Evolutionary conservation across 148 eudicot genomes (phyloP).

Genomic region (Pharnaceum exiguum): DNA sequence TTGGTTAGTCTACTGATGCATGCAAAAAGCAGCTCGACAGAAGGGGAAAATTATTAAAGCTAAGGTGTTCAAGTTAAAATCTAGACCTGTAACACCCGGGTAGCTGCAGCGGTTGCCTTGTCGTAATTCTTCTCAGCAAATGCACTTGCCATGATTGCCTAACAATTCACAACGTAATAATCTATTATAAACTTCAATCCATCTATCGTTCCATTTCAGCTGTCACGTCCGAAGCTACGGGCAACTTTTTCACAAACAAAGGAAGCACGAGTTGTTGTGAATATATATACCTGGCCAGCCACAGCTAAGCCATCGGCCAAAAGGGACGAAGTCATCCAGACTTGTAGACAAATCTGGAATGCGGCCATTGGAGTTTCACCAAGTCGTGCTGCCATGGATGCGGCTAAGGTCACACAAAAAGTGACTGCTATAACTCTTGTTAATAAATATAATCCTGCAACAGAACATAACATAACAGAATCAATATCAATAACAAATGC

Average conservation of each 20-base stretch:
- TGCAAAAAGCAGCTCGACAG: not conserved
- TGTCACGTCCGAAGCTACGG: too few relatives aligned
- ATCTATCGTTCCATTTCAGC: not conserved
- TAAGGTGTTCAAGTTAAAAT: not conserved
- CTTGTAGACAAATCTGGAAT: slow-evolving; percentile 90
- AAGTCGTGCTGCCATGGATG: slow-evolving; percentile 87
- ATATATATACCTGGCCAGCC: slow-evolving; percentile 98
- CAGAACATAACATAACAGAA: not conserved
- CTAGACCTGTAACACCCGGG: slow-evolving; percentile 78
- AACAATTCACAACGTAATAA: not conserved
- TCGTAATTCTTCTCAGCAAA: slow-evolving; percentile 88
- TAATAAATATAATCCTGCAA: slow-evolving; percentile 59
- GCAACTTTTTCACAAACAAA: too few relatives aligned
- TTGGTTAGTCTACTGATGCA: too few relatives aligned
- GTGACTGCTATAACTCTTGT: slow-evolving; percentile 85
- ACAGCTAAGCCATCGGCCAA: slow-evolving; percentile 97
- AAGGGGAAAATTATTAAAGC: not conserved
- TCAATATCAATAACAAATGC: not conserved
- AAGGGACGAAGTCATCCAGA: slow-evolving; percentile 94
- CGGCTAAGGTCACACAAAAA: slow-evolving; percentile 83
- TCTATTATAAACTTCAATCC: not conserved
- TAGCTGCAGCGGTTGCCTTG: slow-evolving; percentile 71
- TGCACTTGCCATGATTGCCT: slow-evolving; percentile 95
- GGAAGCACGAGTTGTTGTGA: too few relatives aligned
- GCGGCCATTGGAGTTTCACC: slow-evolving; percentile 93